Base-by-base conservation (phyloP, 192 early-diverging fungal species). In the Geranomyces variabilis region DNA sequence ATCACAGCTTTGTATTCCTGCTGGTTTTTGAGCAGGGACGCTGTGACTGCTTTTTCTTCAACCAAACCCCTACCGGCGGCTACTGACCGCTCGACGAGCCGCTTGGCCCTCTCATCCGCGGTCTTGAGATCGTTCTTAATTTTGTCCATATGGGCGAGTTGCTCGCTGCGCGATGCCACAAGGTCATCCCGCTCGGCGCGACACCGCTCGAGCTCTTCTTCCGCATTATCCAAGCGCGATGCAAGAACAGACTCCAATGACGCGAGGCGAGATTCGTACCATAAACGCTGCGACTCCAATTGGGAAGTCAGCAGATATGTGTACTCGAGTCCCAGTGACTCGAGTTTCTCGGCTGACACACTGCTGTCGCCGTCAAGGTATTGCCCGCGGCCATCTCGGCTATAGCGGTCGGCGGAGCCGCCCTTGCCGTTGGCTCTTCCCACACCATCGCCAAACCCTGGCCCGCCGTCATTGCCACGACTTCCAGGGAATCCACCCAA, bases 221-320 rank as follows among this genome's bases (percentile, higher is more conserved):
- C 43, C 7, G 58, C 29, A 28, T 17, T 33, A 5, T 30, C 58
- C 21, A 60, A 19, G 9, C 31, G 58, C 21, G 24, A 28, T 17
- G 58, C 22, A 9, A 73, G 33, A 24, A 60, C 28, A 13, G 60
- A 47, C 43, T 70, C 57, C 24, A 84, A 63, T n/a, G 66, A 62
- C 21, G 83, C 69, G 19, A 93, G 76, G 58, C 88, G 86, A 0
- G 80, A 80, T 71, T 96, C 95, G 74, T 93, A 95, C 76, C 90
- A 94, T 26, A 88, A 71, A 60, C 94, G 83, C 75, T 96, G 96
- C 26, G 93, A 92, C 41, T 93, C 93, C 8, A 99, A 77, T 71
- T 96, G 94, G 19, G 91, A 90, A 0, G 87, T 88, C 51, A 99
- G 80, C 30, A 97, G 81, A 45, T 90, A 78, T 17, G 90, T 84